These are phyloP conservation scores for Phialophora verrucosa DNA, from an alignment of 2,329 filamentous ascomycete species.

Conservation along the genomic window DNA sequence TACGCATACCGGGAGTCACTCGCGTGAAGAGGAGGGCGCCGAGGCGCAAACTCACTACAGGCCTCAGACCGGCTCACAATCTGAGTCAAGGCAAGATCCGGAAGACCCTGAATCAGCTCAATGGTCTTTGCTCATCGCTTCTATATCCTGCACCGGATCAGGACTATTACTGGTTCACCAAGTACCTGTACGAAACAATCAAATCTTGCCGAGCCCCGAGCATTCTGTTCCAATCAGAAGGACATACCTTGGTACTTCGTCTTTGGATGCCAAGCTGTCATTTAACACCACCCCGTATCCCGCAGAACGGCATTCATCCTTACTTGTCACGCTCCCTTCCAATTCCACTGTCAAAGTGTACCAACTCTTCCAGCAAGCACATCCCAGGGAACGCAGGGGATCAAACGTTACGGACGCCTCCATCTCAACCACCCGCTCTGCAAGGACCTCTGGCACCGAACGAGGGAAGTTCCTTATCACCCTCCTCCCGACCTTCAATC, in stretches of 20 bases:
- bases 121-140: slow-evolving; percentile 55
- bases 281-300: slow-evolving; percentile 63
- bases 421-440: slow-evolving; percentile 30
- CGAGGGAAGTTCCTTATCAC: slow-evolving; percentile 53
- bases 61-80: slow-evolving; percentile 42
- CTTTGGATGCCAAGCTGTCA: slow-evolving; percentile 51
- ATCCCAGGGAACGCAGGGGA: slow-evolving; percentile 42
- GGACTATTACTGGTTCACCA: slow-evolving; percentile 54
- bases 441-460: slow-evolving; percentile 37
- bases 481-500: slow-evolving; percentile 50
- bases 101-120: slow-evolving; percentile 36
- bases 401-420: slow-evolving; percentile 44
- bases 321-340: slow-evolving; percentile 59
- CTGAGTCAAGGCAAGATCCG: slow-evolving; percentile 26
- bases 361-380: slow-evolving; percentile 55
- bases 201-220: slow-evolving; percentile 44
- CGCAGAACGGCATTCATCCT: slow-evolving; percentile 58
- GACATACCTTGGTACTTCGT: slow-evolving; percentile 56
- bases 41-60: slow-evolving; percentile 42
- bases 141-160: slow-evolving; percentile 52
- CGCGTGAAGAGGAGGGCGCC: slow-evolving; percentile 41
- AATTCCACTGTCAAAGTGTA: slow-evolving; percentile 64
- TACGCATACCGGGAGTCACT: slow-evolving; percentile 54
- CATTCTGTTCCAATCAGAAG: slow-evolving; percentile 54
- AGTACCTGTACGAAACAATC: slow-evolving; percentile 44